A percentile compares a stretch with the other conserved stretches of the same genome.
Conservation (phyloP, 306 rosid genomes). For the Castanea mollissima region DNA sequence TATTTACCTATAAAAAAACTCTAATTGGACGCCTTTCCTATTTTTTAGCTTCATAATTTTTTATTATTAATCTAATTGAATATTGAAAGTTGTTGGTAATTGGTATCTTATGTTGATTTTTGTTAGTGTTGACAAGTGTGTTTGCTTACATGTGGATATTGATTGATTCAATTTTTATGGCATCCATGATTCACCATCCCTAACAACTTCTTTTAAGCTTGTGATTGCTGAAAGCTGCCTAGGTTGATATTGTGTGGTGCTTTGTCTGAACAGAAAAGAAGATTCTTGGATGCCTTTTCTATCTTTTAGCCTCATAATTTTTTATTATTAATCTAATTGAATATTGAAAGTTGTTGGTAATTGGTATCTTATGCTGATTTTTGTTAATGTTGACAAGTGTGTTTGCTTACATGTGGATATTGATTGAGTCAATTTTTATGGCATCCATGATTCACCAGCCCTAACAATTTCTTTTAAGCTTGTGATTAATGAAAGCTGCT, state of each 20-base stretch:
- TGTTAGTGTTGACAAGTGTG: not conserved
- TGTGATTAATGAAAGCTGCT: conserved; percentile 16
- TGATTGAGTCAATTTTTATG: not conserved
- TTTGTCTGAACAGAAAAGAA: conserved; percentile 67
- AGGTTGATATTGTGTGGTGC: conserved; percentile 19
- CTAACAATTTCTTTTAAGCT: not conserved
- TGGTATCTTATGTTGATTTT: not conserved
- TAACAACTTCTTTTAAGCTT: not conserved
- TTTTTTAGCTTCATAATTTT: not conserved
- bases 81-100: not conserved
- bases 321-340: not conserved
- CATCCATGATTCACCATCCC: not conserved
- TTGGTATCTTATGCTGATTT: not conserved
- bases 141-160: not conserved
- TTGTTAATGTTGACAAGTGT: not conserved
- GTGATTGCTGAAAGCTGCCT: conserved; percentile 19
- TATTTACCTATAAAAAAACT: no score
- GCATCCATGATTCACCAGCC: not conserved
- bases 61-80: not conserved
- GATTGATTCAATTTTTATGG: not conserved
- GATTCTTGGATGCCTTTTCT: conserved; percentile 37
- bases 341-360: not conserved
- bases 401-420: not conserved
- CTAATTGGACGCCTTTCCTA: not conserved
- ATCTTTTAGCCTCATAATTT: not conserved